A percentile compares a stretch with the other conserved stretches of the same genome.
These are phyloP conservation scores for Blastocystis sp. DNA, from an alignment of 352 stramenopile species.

Conservation along the genomic window DNA sequence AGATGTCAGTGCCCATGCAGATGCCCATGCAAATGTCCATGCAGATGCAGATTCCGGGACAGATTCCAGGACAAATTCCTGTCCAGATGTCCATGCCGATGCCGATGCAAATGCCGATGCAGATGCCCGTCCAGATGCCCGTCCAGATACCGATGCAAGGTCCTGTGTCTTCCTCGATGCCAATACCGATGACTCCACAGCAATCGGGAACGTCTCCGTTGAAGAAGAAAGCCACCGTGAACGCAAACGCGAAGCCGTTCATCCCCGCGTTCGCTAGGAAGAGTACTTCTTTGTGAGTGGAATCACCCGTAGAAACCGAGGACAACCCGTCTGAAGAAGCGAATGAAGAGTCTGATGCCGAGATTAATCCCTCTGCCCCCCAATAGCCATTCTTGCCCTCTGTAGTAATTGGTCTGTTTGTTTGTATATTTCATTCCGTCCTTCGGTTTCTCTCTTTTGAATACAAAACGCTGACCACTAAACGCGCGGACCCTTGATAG, in stretches of 20 bases:
- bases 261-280: not conserved
- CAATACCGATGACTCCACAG: not conserved
- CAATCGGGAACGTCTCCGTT: no score
- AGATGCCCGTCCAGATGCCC: not conserved
- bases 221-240: not conserved
- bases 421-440: no score
- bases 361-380: no score
- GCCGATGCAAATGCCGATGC: not conserved
- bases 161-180: no score
- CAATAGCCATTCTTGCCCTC: no score
- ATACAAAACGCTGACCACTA: no score
- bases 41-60: not conserved
- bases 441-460: no score
- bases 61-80: not conserved
- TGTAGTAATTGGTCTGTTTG: no score
- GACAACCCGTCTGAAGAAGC: no score
- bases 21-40: not conserved
- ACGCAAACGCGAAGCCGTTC: slow-evolving; percentile 17
- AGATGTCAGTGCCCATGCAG: not conserved
- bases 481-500: no score
- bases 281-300: not conserved
- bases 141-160: not conserved
- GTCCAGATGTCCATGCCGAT: not conserved
- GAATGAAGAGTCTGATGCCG: no score
- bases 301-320: no score